These are phyloP conservation scores for Aureobasidium mangrovei DNA, from an alignment of 2,329 filamentous ascomycete species.

Conservation along the genomic window DNA sequence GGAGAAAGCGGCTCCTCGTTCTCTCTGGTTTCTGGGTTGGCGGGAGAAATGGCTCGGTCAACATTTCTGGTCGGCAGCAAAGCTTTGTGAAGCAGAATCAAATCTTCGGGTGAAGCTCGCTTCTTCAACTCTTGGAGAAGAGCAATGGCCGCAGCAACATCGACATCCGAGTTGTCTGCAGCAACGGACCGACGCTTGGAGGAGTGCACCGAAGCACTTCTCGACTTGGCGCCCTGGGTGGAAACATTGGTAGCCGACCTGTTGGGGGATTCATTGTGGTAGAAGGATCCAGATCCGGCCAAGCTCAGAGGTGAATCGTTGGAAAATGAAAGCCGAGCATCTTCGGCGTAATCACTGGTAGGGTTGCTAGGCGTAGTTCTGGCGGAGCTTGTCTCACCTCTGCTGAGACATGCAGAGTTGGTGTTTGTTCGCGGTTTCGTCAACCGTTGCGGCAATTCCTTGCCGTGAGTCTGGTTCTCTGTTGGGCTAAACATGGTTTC, in stretches of 20 bases:
- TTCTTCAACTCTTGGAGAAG: constrained; percentile 41
- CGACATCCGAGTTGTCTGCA: constrained; percentile 23
- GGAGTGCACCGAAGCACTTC: not conserved
- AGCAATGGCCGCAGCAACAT: constrained; percentile 37
- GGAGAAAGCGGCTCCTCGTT: constrained; percentile 13
- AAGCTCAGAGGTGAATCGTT: constrained; percentile 10
- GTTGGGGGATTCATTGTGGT: not conserved
- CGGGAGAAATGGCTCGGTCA: constrained; percentile 15
- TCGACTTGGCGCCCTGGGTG: not conserved
- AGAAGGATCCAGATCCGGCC: not conserved
- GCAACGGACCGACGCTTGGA: constrained; percentile 4
- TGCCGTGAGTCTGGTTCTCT: not conserved
- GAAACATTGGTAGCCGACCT: not conserved
- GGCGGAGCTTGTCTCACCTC: constrained; percentile 4
- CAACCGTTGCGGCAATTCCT: not conserved
- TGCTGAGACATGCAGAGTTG: not conserved
- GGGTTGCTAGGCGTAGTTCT: constrained; percentile 6
- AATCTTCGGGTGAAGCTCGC: constrained; percentile 39
- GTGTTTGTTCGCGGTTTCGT: constrained; percentile 10
- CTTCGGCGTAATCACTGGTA: not conserved
- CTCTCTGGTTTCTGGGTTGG: not conserved
- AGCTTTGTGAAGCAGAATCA: constrained; percentile 34
- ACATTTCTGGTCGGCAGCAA: constrained; percentile 27
- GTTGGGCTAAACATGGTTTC: not conserved
- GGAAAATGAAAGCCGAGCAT: not conserved